Percentiles rank a stretch among this genome's conserved stretches.
Evolutionary conservation across 768 basidiomycete genomes (phyloP).

Genomic region (Amanita fuliginea): DNA sequence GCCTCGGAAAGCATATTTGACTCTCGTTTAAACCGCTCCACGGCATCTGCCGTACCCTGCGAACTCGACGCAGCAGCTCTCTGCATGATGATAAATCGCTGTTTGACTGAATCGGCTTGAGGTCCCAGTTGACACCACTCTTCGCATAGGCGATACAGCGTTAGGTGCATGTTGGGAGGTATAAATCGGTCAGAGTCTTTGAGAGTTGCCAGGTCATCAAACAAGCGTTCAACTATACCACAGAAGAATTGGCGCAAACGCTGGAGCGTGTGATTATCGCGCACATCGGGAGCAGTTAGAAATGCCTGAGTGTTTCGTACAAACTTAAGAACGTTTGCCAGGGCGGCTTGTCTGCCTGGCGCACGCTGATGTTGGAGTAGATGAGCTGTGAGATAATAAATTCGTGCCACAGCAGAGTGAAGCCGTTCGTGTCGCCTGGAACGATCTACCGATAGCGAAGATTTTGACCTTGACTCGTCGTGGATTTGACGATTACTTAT

Average conservation of each 20-base stretch:
- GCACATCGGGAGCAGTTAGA: constrained; percentile 58
- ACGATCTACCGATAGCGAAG: constrained; percentile 36
- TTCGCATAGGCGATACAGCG: constrained; percentile 77
- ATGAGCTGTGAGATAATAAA: constrained; percentile 79
- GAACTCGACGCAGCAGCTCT: constrained; percentile 45
- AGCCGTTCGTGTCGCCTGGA: constrained; percentile 67
- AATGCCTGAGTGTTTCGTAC: constrained; percentile 74
- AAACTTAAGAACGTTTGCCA: constrained; percentile 77
- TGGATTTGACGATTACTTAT: constrained; percentile 47
- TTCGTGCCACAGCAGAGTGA: constrained; percentile 79
- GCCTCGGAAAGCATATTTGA: constrained; percentile 66
- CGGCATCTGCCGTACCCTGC: constrained; percentile 36
- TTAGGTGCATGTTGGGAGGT: constrained; percentile 62
- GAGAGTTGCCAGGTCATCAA: constrained; percentile 60
- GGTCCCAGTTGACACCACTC: constrained; percentile 89
- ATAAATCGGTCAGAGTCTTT: constrained; percentile 72
- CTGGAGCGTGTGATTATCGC: constrained; percentile 69
- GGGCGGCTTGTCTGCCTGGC: constrained; percentile 56
- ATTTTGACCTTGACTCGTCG: constrained; percentile 48
- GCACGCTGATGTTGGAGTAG: constrained; percentile 62
- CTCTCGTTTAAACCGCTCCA: constrained; percentile 59
- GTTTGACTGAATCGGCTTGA: constrained; percentile 61
- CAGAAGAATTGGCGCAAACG: constrained; percentile 86
- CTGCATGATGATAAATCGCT: constrained; percentile 62
- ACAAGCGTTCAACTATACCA: constrained; percentile 77